Evolutionary conservation across 352 stramenopile species (phyloP).

Genomic region (Globisporangium heterothallicum): DNA sequence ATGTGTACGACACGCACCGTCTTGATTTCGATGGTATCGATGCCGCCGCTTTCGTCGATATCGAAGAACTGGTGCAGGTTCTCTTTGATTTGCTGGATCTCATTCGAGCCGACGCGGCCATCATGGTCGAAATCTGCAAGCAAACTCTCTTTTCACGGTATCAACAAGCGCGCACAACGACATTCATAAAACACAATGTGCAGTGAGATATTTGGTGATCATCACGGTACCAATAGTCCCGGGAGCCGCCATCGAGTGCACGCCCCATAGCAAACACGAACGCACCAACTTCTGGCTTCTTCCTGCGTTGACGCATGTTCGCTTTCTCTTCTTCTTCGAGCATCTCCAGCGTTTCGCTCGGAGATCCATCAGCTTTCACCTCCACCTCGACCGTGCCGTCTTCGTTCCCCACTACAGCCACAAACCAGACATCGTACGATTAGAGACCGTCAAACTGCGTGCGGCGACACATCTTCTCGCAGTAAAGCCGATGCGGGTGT

Average conservation of each 20-base stretch:
- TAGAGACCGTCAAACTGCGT: too few relatives aligned
- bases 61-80: conserved; percentile 80
- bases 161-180: too few relatives aligned
- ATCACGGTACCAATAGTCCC: not conserved
- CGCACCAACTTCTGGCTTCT: conserved; percentile 13
- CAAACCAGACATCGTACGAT: too few relatives aligned
- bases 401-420: not conserved
- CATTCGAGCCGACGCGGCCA: conserved; percentile 56
- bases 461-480: too few relatives aligned
- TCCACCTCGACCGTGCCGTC: conserved; percentile 3
- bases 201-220: too few relatives aligned
- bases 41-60: conserved; percentile 65
- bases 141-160: conserved; percentile 59
- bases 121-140: conserved; percentile 79
- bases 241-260: too few relatives aligned
- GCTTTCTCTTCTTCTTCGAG: conserved; percentile 15
- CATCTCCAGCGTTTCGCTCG: conserved; percentile 15
- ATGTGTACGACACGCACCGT: conserved; percentile 19
- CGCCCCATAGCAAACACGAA: too few relatives aligned
- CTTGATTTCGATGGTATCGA: conserved; percentile 72
- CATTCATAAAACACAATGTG: too few relatives aligned
- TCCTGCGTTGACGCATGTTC: conserved; percentile 5
- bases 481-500: not conserved
- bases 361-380: conserved; percentile 4
- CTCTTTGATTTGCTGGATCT: conserved; percentile 80